phyloP scores from a whole-genome alignment of 176 grass and related monocot species.

The Poa annua region DNA sequence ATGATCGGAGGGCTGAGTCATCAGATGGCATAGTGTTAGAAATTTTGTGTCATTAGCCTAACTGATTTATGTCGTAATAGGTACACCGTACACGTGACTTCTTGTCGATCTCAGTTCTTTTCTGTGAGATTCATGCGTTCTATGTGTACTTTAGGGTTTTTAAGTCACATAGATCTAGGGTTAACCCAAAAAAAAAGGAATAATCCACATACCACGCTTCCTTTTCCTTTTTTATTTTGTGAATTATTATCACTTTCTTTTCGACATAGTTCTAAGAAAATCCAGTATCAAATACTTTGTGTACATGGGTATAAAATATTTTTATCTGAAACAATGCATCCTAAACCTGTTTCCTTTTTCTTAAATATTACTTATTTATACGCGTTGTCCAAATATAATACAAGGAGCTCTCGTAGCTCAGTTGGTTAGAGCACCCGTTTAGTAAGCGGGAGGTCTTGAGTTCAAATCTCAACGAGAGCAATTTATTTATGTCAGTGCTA shows the following conservation, averaged over 20 bases:
- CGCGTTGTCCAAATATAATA: no score
- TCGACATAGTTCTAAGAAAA: background rate
- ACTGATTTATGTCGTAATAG: background rate
- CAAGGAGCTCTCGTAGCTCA: constrained; percentile 75
- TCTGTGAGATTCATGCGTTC: background rate
- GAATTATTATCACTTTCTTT: no score
- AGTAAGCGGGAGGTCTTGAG: constrained; percentile 99
- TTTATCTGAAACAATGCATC: background rate
- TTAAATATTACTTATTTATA: no score
- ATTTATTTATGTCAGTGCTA: background rate
- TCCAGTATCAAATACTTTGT: no score
- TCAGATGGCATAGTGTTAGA: background rate
- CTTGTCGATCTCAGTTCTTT: background rate
- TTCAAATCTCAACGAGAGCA: constrained; percentile 86
- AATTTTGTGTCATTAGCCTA: background rate
- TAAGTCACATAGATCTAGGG: background rate
- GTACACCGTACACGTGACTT: background rate
- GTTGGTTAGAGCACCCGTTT: constrained; percentile 98
- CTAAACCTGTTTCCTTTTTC: no score
- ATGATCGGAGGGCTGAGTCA: background rate
- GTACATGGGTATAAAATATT: background rate
- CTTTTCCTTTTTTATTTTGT: no score
- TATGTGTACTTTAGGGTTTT: background rate
- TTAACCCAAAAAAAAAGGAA: background rate
- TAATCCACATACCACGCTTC: background rate